A percentile compares a stretch with the other conserved stretches of the same genome.
These are phyloP conservation scores for Fusarium ambrosium DNA, from an alignment of 2,329 filamentous ascomycete species.

Conservation along the genomic window DNA sequence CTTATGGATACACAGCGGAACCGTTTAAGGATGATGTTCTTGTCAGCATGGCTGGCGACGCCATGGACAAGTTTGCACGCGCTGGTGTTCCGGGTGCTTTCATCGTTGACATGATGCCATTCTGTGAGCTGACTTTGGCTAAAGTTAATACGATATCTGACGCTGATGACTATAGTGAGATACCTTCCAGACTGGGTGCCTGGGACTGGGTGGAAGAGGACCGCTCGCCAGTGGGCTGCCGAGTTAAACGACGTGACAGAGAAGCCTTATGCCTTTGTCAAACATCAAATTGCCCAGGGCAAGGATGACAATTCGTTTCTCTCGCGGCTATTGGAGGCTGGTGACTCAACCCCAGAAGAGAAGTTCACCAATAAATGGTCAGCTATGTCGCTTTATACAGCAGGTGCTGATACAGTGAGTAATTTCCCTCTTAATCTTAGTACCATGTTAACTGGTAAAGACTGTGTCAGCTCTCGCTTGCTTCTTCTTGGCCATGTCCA, in stretches of 20 bases:
- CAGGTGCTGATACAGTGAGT: slow-evolving; percentile 38
- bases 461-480: slow-evolving; percentile 33
- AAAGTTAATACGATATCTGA: too few species aligned
- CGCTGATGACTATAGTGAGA: slow-evolving; percentile 9
- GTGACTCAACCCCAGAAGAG: slow-evolving; percentile 22
- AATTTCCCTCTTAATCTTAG: not conserved
- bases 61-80: slow-evolving; percentile 29
- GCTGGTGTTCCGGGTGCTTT: slow-evolving; percentile 31
- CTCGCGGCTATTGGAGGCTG: slow-evolving; percentile 12
- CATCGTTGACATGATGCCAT: slow-evolving; percentile 37
- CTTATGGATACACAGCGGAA: slow-evolving; percentile 38
- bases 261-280: slow-evolving; percentile 35
- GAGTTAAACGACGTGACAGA: slow-evolving; percentile 18
- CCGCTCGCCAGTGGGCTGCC: slow-evolving; percentile 18
- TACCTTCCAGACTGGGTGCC: slow-evolving; percentile 36
- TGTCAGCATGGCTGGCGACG: slow-evolving; percentile 32
- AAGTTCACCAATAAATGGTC: slow-evolving; percentile 37
- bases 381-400: slow-evolving; percentile 36
- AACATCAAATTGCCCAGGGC: slow-evolving; percentile 22
- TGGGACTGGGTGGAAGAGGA: slow-evolving; percentile 25
- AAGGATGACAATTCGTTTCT: slow-evolving; percentile 28
- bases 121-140: slow-evolving; percentile 13
- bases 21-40: slow-evolving; percentile 29
- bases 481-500: slow-evolving; percentile 37
- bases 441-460: not conserved